Conservation (phyloP, 2,329 filamentous ascomycete genomes). For the Aureobasidium subglaciale region DNA sequence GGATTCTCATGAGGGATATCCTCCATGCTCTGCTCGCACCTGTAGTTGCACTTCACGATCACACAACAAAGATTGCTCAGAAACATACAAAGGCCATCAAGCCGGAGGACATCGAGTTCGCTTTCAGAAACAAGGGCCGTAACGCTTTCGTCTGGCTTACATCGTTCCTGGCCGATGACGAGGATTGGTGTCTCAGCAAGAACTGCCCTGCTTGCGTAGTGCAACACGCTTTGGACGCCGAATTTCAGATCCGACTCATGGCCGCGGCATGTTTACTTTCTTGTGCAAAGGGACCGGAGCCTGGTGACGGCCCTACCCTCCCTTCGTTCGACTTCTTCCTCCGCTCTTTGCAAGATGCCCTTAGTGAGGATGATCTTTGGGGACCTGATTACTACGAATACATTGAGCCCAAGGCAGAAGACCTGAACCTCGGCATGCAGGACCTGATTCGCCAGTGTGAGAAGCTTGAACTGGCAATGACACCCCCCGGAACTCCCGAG, state of each 20-base stretch:
- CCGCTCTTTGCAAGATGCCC: conserved; percentile 35
- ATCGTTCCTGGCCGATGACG: conserved; percentile 51
- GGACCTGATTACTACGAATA: conserved; percentile 37
- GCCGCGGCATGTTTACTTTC: conserved; percentile 43
- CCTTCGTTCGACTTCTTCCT: conserved; percentile 36
- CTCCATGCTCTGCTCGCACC: conserved; percentile 53
- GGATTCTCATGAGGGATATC: conserved; percentile 51
- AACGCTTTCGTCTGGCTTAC: conserved; percentile 53
- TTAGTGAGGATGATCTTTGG: conserved; percentile 38
- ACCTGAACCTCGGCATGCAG: conserved; percentile 38
- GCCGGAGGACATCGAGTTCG: conserved; percentile 48
- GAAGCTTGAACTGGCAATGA: conserved; percentile 30
- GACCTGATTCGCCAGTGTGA: conserved; percentile 39
- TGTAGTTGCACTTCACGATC: conserved; percentile 49
- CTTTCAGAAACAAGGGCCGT: conserved; percentile 50
- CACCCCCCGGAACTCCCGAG: conserved; percentile 17
- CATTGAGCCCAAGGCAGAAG: conserved; percentile 37
- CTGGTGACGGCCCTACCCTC: conserved; percentile 27
- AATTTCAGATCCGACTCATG: conserved; percentile 40
- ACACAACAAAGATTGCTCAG: conserved; percentile 47
- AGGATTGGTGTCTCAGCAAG: conserved; percentile 49
- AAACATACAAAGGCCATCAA: conserved; percentile 42
- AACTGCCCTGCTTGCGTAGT: conserved; percentile 49
- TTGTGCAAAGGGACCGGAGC: conserved; percentile 32
- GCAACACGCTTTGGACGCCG: conserved; percentile 38